Evolutionary conservation across 495 filamentous ascomycete genomes (phyloP), one percentile per base, ranked within the genome.

Genomic region (Annulohypoxylon moriforme): DNA sequence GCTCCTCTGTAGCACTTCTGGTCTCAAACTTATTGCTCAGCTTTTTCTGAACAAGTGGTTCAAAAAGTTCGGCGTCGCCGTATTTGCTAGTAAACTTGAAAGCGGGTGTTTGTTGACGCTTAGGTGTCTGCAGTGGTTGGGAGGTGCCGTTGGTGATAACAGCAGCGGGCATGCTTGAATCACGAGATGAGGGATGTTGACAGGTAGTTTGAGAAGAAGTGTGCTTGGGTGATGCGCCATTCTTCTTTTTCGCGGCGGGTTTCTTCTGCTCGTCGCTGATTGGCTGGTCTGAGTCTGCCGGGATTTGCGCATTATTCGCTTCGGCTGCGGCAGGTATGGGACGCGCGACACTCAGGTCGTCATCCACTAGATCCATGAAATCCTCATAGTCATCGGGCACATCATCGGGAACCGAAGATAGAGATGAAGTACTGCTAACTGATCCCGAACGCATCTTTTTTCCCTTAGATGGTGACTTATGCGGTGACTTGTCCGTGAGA

Each of bases 321-420:
- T 66, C 62, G 67, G 62, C 50, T 67, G 62, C 62, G 65, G 69
- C 69, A 75, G 69, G 53, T 62, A 71, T 69, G 72, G 72, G 59
- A 64, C 67, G 75, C 69, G 64, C 56, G 65, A 65, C 69, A 67
- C 53, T 69, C 53, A 65, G 67, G 60, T 63, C 50, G 20, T 75
- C 69, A 67, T 76, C 75, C 58, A 71, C 71, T 49, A 64, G 72
- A 65, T 65, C 68, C 69, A 77, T 72, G 56, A 71, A 77, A 29
- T 67, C 64, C 16, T 65, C 70, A n/a, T 76, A 77, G 40, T 71
- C 76, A 49, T 73, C 72, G 1, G 80, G 66, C 5, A 77, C 68
- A 49, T 81, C 73, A 40, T 81, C 79, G 20, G 80, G 78, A 10
- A 83, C 76, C 1, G 80, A 82, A 16, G 81, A 83, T 9, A 83